Evolutionary conservation across 2,329 filamentous ascomycete genomes (phyloP).

Genomic region (Penicillium sp.): DNA sequence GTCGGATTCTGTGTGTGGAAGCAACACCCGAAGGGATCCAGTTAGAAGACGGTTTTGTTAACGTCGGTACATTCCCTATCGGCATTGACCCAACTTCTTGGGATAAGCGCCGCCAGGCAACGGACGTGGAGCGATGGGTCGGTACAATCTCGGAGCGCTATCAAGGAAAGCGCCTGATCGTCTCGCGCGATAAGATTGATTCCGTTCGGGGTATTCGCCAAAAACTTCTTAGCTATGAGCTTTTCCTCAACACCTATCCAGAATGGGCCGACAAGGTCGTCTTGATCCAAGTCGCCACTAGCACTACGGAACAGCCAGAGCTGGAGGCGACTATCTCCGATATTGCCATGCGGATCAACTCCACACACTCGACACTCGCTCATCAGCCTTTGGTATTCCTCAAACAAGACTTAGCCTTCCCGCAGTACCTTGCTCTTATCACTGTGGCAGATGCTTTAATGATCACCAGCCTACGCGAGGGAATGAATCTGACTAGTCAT

Average conservation of each 20-base stretch:
- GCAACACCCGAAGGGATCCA: slow-evolving; percentile 85
- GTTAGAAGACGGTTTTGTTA: slow-evolving; percentile 88
- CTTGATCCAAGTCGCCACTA: slow-evolving; percentile 89
- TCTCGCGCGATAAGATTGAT: slow-evolving; percentile 91
- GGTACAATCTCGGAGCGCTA: slow-evolving; percentile 78
- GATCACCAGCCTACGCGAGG: slow-evolving; percentile 92
- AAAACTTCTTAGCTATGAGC: slow-evolving; percentile 86
- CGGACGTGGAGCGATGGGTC: slow-evolving; percentile 75
- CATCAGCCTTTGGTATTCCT: slow-evolving; percentile 92
- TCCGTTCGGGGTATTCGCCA: slow-evolving; percentile 88
- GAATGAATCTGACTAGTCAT: slow-evolving; percentile 95
- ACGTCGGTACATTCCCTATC: slow-evolving; percentile 80
- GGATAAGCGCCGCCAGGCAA: slow-evolving; percentile 65
- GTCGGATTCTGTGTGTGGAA: slow-evolving; percentile 83
- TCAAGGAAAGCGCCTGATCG: slow-evolving; percentile 83
- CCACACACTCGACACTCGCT: slow-evolving; percentile 81
- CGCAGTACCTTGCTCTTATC: slow-evolving; percentile 87
- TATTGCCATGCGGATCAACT: slow-evolving; percentile 93
- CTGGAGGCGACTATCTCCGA: slow-evolving; percentile 85
- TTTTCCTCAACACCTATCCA: slow-evolving; percentile 91
- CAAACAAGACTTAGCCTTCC: slow-evolving; percentile 89
- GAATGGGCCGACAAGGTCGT: slow-evolving; percentile 85
- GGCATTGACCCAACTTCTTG: slow-evolving; percentile 84
- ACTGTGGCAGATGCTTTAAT: slow-evolving; percentile 88
- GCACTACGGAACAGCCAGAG: slow-evolving; percentile 82